These are phyloP conservation scores for Fusarium liriodendri DNA, from an alignment of 2,329 filamentous ascomycete genomes.

Conservation along the genomic window DNA sequence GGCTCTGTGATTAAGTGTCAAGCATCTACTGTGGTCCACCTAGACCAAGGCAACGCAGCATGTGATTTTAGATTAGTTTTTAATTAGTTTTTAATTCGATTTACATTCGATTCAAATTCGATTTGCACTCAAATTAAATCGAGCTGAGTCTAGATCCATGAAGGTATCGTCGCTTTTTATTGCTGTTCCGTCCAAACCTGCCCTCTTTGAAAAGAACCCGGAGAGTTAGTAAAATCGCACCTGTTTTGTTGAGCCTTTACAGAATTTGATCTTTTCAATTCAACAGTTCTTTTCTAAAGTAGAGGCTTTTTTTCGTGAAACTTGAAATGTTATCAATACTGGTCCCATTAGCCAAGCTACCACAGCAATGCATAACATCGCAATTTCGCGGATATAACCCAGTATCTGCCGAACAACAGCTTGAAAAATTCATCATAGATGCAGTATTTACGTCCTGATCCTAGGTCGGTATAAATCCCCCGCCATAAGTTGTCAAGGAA, in stretches of 20 bases:
- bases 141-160: not conserved
- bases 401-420: too few relatives aligned
- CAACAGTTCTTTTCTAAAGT: too few relatives aligned
- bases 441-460: too few relatives aligned
- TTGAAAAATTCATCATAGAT: too few relatives aligned
- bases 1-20: not conserved
- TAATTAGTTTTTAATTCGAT: not conserved
- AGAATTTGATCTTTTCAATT: too few relatives aligned
- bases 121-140: not conserved
- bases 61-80: not conserved
- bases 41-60: not conserved
- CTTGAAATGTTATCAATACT: too few relatives aligned
- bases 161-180: not conserved
- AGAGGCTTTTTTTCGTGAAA: too few relatives aligned
- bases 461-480: not conserved
- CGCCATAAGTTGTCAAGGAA: not conserved
- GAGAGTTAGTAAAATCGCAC: not conserved
- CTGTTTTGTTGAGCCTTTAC: not conserved
- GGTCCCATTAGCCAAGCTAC: too few relatives aligned
- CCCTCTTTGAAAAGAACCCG: too few relatives aligned
- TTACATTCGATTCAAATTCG: not conserved
- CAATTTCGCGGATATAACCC: too few relatives aligned
- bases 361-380: too few relatives aligned
- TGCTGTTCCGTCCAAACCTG: too few relatives aligned
- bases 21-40: not conserved